phyloP scores from a whole-genome alignment of 2,329 filamentous ascomycete species.

The Epicoccum nigrum region DNA sequence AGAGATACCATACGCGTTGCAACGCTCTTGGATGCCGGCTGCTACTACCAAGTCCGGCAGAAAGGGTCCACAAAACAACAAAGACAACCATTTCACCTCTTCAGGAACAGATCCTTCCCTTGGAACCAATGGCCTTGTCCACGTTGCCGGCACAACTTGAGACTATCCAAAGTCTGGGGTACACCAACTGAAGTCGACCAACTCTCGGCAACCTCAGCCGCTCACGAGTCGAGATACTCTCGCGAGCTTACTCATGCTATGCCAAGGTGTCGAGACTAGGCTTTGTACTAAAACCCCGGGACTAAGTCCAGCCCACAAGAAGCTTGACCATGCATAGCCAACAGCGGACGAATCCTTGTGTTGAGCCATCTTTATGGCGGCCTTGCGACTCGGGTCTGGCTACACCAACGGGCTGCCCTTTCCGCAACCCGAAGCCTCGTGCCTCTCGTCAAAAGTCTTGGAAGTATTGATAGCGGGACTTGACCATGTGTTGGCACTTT shows the following conservation, averaged over 20 bases:
- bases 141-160: background rate
- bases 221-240: constrained; percentile 8
- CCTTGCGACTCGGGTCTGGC: background rate
- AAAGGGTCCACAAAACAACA: too few relatives aligned
- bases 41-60: background rate
- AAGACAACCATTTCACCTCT: too few relatives aligned
- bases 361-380: constrained; percentile 6
- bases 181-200: constrained; percentile 1
- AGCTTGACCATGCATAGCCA: constrained; percentile 6
- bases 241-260: constrained; percentile 6
- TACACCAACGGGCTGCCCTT: background rate
- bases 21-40: background rate
- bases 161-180: background rate
- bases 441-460: constrained; percentile 28
- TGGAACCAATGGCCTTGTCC: background rate
- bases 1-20: background rate
- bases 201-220: constrained; percentile 18
- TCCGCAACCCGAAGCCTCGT: constrained; percentile 5
- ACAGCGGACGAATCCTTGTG: constrained; percentile 1
- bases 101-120: too few relatives aligned
- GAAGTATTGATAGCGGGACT: constrained; percentile 33
- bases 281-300: constrained; percentile 1
- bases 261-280: constrained; percentile 18
- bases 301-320: constrained; percentile 1
- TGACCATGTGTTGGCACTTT: background rate